phyloP scores from a whole-genome alignment of 2,329 filamentous ascomycete genomes.

The Colletotrichum liaoningense region DNA sequence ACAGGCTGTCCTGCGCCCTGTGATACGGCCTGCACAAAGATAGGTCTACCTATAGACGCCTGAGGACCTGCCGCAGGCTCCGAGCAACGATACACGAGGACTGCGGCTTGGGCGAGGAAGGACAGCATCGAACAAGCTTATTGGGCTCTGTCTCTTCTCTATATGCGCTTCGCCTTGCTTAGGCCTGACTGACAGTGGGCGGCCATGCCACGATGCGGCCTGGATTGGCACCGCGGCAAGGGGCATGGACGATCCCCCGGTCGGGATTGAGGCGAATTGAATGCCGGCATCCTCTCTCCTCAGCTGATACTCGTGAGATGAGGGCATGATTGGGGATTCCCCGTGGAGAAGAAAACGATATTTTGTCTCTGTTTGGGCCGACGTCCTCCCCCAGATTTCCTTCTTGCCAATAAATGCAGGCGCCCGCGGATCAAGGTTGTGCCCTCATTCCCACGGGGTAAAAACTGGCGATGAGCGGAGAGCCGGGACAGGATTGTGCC shows the following conservation, averaged over 20 bases:
- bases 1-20: conserved; percentile 10
- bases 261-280: conserved; percentile 11
- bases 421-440: conserved; percentile 29
- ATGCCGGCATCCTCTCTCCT: conserved; percentile 3
- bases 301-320: conserved; percentile 33
- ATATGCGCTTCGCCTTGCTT: conserved; percentile 28
- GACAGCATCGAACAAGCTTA: conserved; percentile 15
- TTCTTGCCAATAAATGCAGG: conserved; percentile 34
- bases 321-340: conserved; percentile 21
- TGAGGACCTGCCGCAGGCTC: conserved; percentile 23
- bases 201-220: background rate
- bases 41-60: background rate
- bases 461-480: conserved; percentile 33
- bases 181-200: background rate
- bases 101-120: background rate
- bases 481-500: conserved; percentile 25
- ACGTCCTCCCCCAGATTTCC: conserved; percentile 29
- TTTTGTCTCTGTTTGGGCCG: background rate
- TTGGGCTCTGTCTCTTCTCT: conserved; percentile 5
- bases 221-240: conserved; percentile 7
- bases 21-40: conserved; percentile 27
- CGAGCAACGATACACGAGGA: conserved; percentile 7
- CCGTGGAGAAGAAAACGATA: conserved; percentile 3
- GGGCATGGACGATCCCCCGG: conserved; percentile 22
- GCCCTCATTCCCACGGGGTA: conserved; percentile 21